Conservation (phyloP, 192 early-diverging fungal genomes). For the Spinellus fusiger region DNA sequence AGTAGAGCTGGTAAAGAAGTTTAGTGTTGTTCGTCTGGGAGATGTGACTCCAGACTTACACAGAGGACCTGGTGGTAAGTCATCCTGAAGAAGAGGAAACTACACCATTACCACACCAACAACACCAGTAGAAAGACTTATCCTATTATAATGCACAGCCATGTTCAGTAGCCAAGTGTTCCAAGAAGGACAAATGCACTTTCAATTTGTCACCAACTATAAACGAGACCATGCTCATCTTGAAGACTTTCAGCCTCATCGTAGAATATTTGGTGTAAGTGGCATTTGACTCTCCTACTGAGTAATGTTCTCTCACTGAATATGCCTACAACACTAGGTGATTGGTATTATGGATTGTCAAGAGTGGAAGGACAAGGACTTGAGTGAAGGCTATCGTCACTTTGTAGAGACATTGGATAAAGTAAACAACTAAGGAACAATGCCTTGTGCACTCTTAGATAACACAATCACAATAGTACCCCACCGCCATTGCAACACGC, state of each 20-base stretch:
- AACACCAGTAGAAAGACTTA: neutral
- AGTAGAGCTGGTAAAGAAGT: conserved; percentile 58
- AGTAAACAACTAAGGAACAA: conserved; percentile 32
- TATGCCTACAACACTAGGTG: conserved; percentile 39
- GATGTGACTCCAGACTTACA: conserved; percentile 65
- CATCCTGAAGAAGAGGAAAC: too few relatives aligned
- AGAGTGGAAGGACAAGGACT: conserved; percentile 51
- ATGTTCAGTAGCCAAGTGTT: conserved; percentile 53
- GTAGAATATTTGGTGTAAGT: conserved; percentile 68
- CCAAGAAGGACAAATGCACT: conserved; percentile 62
- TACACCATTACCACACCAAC: too few relatives aligned
- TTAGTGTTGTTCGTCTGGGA: conserved; percentile 52
- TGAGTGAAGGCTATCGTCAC: conserved; percentile 53
- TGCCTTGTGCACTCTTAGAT: neutral
- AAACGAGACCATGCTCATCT: conserved; percentile 58
- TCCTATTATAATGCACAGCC: conserved; percentile 22
- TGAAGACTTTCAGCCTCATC: conserved; percentile 70
- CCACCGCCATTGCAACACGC: conserved; percentile 59
- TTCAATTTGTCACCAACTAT: conserved; percentile 67
- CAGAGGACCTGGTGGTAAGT: conserved; percentile 30
- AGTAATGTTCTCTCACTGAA: neutral
- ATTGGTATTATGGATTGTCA: conserved; percentile 81
- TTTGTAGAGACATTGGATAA: conserved; percentile 55
- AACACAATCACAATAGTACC: conserved; percentile 47
- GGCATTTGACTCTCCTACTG: neutral